Conservation (phyloP, 225 moss, liverwort and hornwort genomes). For the Takakia lepidozioides region DNA sequence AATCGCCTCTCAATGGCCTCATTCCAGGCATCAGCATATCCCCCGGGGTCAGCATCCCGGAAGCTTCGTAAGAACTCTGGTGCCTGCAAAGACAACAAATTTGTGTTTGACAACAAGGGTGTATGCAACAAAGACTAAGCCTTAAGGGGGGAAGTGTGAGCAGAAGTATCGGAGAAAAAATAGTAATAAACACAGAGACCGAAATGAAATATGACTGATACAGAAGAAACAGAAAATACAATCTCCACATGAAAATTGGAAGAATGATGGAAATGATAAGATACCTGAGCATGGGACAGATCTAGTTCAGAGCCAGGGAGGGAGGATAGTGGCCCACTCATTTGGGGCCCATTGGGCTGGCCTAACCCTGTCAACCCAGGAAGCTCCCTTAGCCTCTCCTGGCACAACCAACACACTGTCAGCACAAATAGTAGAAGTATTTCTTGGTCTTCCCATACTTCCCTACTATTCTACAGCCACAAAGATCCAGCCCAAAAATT, state of each 20-base stretch:
- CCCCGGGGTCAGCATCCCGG: constrained; percentile 37
- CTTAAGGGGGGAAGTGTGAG: not conserved
- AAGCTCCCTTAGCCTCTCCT: constrained; percentile 79
- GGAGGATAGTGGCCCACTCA: constrained; percentile 51
- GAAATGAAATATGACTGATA: no score
- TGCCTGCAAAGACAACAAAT: constrained; percentile 24
- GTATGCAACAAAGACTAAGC: no score
- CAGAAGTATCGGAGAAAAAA: not conserved
- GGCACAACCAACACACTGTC: constrained; percentile 6
- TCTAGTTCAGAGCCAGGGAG: constrained; percentile 79
- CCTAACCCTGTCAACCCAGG: constrained; percentile 71
- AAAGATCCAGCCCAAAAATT: no score
- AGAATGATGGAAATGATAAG: no score
- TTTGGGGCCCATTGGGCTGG: constrained; percentile 26
- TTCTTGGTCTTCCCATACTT: not conserved
- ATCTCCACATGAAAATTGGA: not conserved
- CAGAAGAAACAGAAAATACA: not conserved
- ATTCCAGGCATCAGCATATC: constrained; percentile 62
- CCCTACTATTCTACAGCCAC: no score
- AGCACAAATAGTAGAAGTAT: no score
- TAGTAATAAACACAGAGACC: not conserved
- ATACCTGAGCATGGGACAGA: constrained; percentile 47
- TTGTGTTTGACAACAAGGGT: no score
- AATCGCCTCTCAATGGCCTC: constrained; percentile 45
- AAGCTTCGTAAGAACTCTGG: constrained; percentile 51